Evolutionary conservation across 225 moss, liverwort and hornwort species (phyloP).

Genomic region (Thuidium tamariscinum): DNA sequence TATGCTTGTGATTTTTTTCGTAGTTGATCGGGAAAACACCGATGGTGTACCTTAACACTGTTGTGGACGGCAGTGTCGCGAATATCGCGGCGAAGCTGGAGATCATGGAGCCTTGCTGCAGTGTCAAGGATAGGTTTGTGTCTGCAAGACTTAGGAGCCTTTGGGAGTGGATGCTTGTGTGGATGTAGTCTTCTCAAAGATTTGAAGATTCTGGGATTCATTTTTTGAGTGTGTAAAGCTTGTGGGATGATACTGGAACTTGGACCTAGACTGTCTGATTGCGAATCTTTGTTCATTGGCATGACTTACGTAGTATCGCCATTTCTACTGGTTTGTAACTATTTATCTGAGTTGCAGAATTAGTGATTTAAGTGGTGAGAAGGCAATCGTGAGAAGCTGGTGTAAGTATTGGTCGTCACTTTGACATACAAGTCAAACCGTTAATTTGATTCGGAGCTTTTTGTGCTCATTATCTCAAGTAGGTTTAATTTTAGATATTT

Average conservation of each 20-base stretch:
- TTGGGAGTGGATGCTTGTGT: not conserved
- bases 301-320: not conserved
- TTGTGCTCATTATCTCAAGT: not conserved
- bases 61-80: slow-evolving; percentile 72
- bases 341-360: not conserved
- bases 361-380: not conserved
- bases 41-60: slow-evolving; percentile 88
- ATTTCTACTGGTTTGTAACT: not conserved
- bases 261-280: not conserved
- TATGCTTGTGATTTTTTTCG: not conserved
- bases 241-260: not conserved
- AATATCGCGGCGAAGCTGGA: slow-evolving; percentile 95
- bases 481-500: not conserved
- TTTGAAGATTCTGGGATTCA: not conserved
- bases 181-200: not conserved
- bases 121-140: slow-evolving; percentile 90
- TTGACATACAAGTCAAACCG: not conserved
- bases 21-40: slow-evolving; percentile 98
- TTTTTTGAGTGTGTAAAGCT: not conserved
- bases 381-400: not conserved
- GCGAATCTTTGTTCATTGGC: not conserved
- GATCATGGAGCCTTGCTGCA: slow-evolving; percentile 98
- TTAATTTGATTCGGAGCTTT: not conserved
- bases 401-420: not conserved
- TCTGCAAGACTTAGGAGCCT: not conserved